Base-by-base conservation (phyloP, 257 asterid genomes). In the Catharanthus roseus region DNA sequence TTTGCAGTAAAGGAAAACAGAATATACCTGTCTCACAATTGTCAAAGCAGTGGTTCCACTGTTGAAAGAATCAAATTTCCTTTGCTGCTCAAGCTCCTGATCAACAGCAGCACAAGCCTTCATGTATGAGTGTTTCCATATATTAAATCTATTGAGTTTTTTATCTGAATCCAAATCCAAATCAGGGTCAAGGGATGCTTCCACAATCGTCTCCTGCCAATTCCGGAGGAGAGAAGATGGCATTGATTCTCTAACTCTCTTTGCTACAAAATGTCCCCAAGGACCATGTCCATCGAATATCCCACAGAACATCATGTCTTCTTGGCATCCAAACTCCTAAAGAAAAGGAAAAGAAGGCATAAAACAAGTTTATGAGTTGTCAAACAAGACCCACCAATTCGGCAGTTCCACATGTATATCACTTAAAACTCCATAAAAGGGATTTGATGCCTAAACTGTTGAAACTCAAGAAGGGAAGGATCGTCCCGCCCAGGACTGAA, bases 281-380 rank as follows among this genome's bases (percentile, higher is more conserved):
- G 90, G 91, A 53, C 99, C 99, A 69, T 93, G 99, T 51, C 99
- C 99, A 24, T 93, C 99, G 71, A 93, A 93, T 79, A 93, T 83
- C 78, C 99, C 99, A 78, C 99, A 95, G 70, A 91, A 95, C 23
- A 84, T 70, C 98, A 90, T 91, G 64, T 91, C 99, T 64, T 87
- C 87, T 86, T 95, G 98, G 79, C 98, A 87, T 60, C 98, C 99
- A 84, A 91, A 91, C 42, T 89, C 96, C 99, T 91, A 62, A 51
- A 45, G 55, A 54, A 65, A 16, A 16, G 8, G 55, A 54, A 65
- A 16, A 16, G 8, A 38, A 11, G 12, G 11, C 45, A 67, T 45
- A 0, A 2, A 54, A 24, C 36, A 65, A 19, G 65, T 58, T 61
- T 45, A 19, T 12, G 11, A 55, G 24, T 56, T 6, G 39, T 36